phyloP scores from a whole-genome alignment of 73 alveolate genomes.

The Stentor coeruleus region DNA sequence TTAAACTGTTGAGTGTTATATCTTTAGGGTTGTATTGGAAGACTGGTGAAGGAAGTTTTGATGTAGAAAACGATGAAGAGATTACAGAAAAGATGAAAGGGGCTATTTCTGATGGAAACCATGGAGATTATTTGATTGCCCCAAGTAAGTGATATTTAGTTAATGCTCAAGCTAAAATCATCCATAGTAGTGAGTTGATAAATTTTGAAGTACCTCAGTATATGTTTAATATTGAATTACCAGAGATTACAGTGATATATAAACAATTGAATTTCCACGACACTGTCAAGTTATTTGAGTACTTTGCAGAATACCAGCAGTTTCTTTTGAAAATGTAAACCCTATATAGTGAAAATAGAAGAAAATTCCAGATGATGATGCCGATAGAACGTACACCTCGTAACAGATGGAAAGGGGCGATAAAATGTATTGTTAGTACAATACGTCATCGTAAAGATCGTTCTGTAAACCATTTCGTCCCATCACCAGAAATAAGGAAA shows the following conservation, averaged over 20 bases:
- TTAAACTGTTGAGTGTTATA: conserved; percentile 44
- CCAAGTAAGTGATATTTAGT: conserved; percentile 19
- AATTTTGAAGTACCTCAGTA: not conserved
- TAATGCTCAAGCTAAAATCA: conserved; percentile 1
- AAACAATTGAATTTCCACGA: not conserved
- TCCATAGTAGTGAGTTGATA: conserved; percentile 8
- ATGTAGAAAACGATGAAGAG: not conserved
- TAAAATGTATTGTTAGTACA: not conserved
- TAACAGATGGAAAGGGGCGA: conserved; percentile 15
- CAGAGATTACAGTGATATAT: conserved; percentile 2
- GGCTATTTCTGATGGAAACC: too few relatives aligned
- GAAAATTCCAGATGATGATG: not conserved
- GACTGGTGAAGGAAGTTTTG: not conserved
- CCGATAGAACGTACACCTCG: conserved; percentile 2
- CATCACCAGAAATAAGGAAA: not conserved
- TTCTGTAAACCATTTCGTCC: not conserved
- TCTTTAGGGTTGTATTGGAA: conserved; percentile 64
- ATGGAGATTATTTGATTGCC: not conserved
- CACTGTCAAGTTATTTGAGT: conserved; percentile 12
- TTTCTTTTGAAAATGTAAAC: conserved; percentile 11
- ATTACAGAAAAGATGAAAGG: too few relatives aligned
- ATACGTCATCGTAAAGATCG: conserved; percentile 14
- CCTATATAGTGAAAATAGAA: not conserved
- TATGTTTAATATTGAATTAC: not conserved
- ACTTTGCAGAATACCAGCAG: not conserved